Base-by-base conservation (phyloP, 257 asterid species). In the Salvia miltiorrhiza region DNA sequence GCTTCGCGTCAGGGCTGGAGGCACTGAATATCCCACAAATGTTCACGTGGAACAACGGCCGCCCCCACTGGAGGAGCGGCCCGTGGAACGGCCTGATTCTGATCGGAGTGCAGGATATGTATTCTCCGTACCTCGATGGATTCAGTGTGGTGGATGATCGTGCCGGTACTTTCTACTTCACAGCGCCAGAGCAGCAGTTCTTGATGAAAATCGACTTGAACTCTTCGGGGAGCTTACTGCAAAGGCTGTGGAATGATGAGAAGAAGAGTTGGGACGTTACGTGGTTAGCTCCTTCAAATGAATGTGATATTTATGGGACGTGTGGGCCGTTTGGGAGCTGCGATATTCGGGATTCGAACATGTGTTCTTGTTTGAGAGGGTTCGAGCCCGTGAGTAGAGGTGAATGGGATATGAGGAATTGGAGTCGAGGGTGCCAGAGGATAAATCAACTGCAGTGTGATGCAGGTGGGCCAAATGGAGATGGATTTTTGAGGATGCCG, bases 51-150 rank as follows among this genome's bases (percentile, higher is more conserved):
- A 72, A 70, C 0, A 69, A 83, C 53, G 81, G 76, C 2, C 69
- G 65, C 5, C 83, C 84, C 9, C 54, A 70, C 73, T 83, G 85
- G 86, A 37, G 82, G 70, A 83, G 85, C 68, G 91, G 92, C 26
- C 89, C 85, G 7, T 86, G 92, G 92, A 86, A 86, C 69, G 89
- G 88, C 6, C 72, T 74, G 72, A 86, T 84, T 39, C 79, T 84
- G 1, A 78, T 86, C 8, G 92, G 89, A 0, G 83, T 86, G 0
- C 86, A 72, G 70, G 79, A 69, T 14, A 84, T 84, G 86, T 80
- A 86, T 20, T 76, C 83, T 2, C 85, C 83, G 2, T 78, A 75
- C 45, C 74, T 67, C 19, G 83, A 78, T 9, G 87, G 83, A 1
- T 82, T 82, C 69, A 82, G 44, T 1, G 79, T 84, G 56, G 76